Evolutionary conservation across 1,139 yeast species (phyloP).

Genomic region (Kurtzmaniella natalensis): DNA sequence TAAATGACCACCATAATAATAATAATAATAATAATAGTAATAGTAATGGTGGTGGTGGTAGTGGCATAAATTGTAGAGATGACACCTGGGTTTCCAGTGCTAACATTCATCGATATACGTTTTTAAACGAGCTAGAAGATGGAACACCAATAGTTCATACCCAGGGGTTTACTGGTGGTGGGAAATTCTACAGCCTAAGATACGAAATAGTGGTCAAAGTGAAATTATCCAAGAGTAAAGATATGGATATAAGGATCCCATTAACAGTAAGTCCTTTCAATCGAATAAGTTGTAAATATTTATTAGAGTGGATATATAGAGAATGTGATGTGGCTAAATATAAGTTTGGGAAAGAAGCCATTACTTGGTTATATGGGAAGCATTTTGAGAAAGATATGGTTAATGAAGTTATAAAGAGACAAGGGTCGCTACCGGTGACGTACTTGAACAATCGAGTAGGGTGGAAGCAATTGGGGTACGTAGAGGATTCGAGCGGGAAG

Average conservation of each 20-base stretch:
- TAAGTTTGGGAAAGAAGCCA: constrained; percentile 30
- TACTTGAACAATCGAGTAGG: constrained; percentile 29
- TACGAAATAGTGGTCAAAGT: constrained; percentile 49
- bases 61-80: background rate
- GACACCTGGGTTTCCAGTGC: constrained; percentile 7
- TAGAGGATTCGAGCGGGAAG: constrained; percentile 27
- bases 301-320: constrained; percentile 47
- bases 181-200: constrained; percentile 48
- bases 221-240: constrained; percentile 46
- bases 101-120: constrained; percentile 14
- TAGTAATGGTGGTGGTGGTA: background rate
- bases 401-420: constrained; percentile 17
- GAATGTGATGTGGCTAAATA: constrained; percentile 46
- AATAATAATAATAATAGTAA: no score
- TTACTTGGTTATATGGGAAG: constrained; percentile 18
- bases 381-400: constrained; percentile 20
- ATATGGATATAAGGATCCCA: constrained; percentile 47
- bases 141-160: constrained; percentile 44
- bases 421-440: constrained; percentile 24
- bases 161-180: constrained; percentile 46
- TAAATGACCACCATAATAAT: constrained; percentile 1
- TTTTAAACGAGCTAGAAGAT: constrained; percentile 25
- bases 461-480: constrained; percentile 38
- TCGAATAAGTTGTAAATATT: constrained; percentile 37
- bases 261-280: constrained; percentile 54